Evolutionary conservation across 805 yeast species (phyloP), one percentile per base, ranked within the genome.

Genomic region (Candida suzukii): DNA sequence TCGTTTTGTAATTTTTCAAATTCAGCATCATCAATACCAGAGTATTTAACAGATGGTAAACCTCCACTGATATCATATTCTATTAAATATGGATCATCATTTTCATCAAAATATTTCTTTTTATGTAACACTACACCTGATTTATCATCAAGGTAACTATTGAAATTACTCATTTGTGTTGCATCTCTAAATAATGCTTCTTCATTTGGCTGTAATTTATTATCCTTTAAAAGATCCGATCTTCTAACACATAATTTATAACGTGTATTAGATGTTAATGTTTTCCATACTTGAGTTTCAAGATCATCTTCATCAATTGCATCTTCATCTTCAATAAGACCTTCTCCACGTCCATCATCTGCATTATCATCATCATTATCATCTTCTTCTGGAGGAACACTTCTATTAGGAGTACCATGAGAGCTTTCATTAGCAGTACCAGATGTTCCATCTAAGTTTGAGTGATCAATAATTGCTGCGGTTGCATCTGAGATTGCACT

Each of bases 51-150:
- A 0, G 78, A 74, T 0, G 99, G 98, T 8, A 88, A 56, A 0
- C 88, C 88, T 35, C 95, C 88, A 2, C 77, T 67, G 6, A 85
- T 75, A 48, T 90, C 96, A 58, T 91, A 93, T 57, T 93, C 98
- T 25, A 85, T 69, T 36, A 86, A 60, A 48, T 80, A 76, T 21
- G 83, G 75, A 49, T 78, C 80, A 49, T 79, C 83, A 37, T 68
- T 68, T 38, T 77, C 87, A 35, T 68, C 70, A 35, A 64, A 63
- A 37, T 62, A 61, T 35, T 59, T 47, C 39, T 56, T 61, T 39
- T 46, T 54, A 41, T 61, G 66, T 41, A 64, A 43, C 3, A 62
- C 64, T n/a, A 63, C 52, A 18, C 43, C 53, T 8, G 54, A 45
- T 18, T 52, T 54, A 37, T 66, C 69, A 31, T 70, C 69, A 13